Percentiles rank a stretch among this genome's conserved stretches.
These are phyloP conservation scores for Hyphodiscus sp. DNA, from an alignment of 2,329 filamentous ascomycete genomes.

Conservation along the genomic window DNA sequence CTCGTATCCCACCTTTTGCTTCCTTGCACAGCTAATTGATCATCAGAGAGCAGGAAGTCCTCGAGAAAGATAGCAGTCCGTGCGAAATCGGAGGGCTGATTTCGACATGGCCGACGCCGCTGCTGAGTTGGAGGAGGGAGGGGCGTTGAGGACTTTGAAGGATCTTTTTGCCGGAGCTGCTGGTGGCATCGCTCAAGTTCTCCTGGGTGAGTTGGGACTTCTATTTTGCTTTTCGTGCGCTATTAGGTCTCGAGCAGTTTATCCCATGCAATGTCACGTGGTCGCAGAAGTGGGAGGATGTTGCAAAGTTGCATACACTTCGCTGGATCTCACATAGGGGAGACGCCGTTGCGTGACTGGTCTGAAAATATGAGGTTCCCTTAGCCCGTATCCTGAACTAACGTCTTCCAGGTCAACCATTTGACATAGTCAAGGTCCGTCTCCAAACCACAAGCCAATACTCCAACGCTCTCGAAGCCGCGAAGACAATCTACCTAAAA, in stretches of 20 bases:
- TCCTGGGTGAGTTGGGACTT: conserved; percentile 64
- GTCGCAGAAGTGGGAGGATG: not conserved
- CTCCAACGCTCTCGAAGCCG: conserved; percentile 71
- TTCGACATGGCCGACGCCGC: conserved; percentile 27
- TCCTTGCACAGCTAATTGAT: not conserved
- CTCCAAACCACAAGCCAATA: conserved; percentile 85
- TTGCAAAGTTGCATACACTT: not conserved
- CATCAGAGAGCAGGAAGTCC: not conserved
- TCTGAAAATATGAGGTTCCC: conserved; percentile 1
- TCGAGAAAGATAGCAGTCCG: not conserved
- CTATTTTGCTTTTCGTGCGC: not conserved
- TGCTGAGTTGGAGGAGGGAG: conserved; percentile 27
- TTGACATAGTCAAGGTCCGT: conserved; percentile 96
- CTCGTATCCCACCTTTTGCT: too few relatives aligned
- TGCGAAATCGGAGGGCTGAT: conserved; percentile 7
- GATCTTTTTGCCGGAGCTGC: conserved; percentile 87
- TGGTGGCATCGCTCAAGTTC: conserved; percentile 87
- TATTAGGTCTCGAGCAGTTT: conserved; percentile 1
- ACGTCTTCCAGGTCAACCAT: conserved; percentile 51
- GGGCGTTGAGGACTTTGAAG: conserved; percentile 46
- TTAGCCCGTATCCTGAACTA: conserved; percentile 10
- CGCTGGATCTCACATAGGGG: not conserved
- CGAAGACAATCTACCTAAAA: conserved; percentile 74
- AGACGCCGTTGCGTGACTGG: not conserved
- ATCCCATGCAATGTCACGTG: conserved; percentile 13